These are phyloP conservation scores for Lagenidium giganteum DNA, from an alignment of 352 stramenopile species.

Conservation along the genomic window DNA sequence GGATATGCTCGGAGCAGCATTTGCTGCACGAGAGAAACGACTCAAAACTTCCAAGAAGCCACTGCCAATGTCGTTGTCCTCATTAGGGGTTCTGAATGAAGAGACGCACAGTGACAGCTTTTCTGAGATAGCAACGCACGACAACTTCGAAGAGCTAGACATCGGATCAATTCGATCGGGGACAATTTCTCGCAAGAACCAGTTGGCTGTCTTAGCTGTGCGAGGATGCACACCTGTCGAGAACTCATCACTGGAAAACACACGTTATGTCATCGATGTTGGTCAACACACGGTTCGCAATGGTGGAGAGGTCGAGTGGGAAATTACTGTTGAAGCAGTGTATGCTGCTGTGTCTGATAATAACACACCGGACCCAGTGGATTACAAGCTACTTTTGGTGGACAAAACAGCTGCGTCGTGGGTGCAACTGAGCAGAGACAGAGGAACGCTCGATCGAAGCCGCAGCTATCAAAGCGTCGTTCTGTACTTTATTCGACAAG, in stretches of 20 bases:
- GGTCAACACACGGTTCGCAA: constrained; percentile 85
- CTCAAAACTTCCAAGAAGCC: constrained; percentile 41
- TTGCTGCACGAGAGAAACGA: constrained; percentile 57
- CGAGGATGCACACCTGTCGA: constrained; percentile 79
- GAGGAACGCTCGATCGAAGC: constrained; percentile 62
- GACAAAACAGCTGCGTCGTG: constrained; percentile 72
- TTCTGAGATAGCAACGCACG: too few relatives aligned
- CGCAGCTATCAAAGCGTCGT: constrained; percentile 83
- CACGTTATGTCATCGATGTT: constrained; percentile 82
- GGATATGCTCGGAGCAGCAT: constrained; percentile 48
- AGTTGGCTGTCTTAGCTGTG: constrained; percentile 57
- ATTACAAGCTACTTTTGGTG: constrained; percentile 73
- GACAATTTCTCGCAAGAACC: constrained; percentile 36
- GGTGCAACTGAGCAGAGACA: constrained; percentile 77
- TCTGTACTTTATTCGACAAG: constrained; percentile 75
- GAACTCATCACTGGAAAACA: constrained; percentile 77
- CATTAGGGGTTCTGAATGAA: constrained; percentile 21
- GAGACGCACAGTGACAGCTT: too few relatives aligned
- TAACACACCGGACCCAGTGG: constrained; percentile 43
- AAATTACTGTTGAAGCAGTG: constrained; percentile 83
- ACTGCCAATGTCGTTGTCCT: constrained; percentile 21
- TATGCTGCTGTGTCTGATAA: constrained; percentile 27
- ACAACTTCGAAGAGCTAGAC: constrained; percentile 78
- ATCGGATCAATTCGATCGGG: constrained; percentile 55
- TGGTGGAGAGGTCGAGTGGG: constrained; percentile 84